A percentile compares a stretch with the other conserved stretches of the same genome.
These are phyloP conservation scores for Geotrichum ghanense DNA, from an alignment of 805 yeast genomes.

Conservation along the genomic window DNA sequence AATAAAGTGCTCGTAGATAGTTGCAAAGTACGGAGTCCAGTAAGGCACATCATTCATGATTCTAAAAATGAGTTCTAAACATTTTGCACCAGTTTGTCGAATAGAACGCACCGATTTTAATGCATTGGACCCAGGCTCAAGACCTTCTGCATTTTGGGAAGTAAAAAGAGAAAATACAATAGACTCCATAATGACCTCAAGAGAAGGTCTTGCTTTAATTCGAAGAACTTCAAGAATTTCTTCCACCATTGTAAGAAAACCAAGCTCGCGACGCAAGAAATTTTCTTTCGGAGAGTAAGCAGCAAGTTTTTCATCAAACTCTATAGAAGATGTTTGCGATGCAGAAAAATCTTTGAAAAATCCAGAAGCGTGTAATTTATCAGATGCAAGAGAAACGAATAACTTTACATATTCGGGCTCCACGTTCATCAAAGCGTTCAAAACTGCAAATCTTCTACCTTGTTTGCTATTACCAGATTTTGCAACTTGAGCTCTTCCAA, in stretches of 20 bases:
- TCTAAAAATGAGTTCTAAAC: slow-evolving; percentile 45
- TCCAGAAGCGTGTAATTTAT: slow-evolving; percentile 34
- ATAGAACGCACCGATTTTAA: slow-evolving; percentile 42
- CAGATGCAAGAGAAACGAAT: slow-evolving; percentile 54
- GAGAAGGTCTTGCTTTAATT: slow-evolving; percentile 36
- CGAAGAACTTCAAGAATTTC: slow-evolving; percentile 54
- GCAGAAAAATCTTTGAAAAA: slow-evolving; percentile 19
- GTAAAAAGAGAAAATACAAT: slow-evolving; percentile 42
- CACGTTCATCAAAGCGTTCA: slow-evolving; percentile 25
- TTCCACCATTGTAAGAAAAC: slow-evolving; percentile 50
- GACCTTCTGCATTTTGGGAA: slow-evolving; percentile 36
- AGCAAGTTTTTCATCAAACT: slow-evolving; percentile 3
- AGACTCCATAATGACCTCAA: slow-evolving; percentile 44
- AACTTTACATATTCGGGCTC: slow-evolving; percentile 35
- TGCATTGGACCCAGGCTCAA: slow-evolving; percentile 11
- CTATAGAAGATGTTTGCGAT: slow-evolving; percentile 1
- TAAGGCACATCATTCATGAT: slow-evolving; percentile 37
- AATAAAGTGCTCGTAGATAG: slow-evolving; percentile 44
- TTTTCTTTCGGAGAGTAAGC: not conserved
- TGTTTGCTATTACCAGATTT: slow-evolving; percentile 54
- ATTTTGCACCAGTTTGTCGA: slow-evolving; percentile 58
- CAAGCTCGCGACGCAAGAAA: slow-evolving; percentile 26
- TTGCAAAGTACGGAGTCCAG: slow-evolving; percentile 43
- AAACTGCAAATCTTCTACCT: slow-evolving; percentile 43
- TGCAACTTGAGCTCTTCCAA: slow-evolving; percentile 73